A percentile compares a stretch with the other conserved stretches of the same genome.
Conservation (phyloP, 2,329 filamentous ascomycete genomes). For the Venturia pyrina region DNA sequence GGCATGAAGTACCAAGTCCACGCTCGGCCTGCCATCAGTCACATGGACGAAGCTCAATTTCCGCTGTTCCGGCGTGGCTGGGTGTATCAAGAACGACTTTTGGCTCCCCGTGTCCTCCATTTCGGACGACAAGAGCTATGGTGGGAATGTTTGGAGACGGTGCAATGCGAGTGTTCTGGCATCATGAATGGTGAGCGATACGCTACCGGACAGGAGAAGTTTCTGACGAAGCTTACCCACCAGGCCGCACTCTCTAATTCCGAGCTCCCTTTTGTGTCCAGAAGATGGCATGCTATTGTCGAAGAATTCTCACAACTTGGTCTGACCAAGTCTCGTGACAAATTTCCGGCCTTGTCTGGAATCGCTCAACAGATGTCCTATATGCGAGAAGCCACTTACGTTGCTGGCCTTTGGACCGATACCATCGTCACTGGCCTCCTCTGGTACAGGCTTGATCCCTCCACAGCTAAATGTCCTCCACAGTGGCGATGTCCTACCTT, state of each 20-base stretch:
- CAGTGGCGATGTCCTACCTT: slow-evolving; percentile 13
- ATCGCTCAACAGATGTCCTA: slow-evolving; percentile 9
- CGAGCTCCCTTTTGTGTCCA: not conserved
- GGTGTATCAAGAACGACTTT: slow-evolving; percentile 13
- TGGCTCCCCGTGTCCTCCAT: slow-evolving; percentile 12
- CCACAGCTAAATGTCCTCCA: not conserved
- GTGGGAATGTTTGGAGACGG: slow-evolving; percentile 12
- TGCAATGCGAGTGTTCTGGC: slow-evolving; percentile 8
- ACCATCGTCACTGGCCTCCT: slow-evolving; percentile 8
- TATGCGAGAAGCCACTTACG: not conserved
- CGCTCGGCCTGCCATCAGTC: slow-evolving; percentile 6
- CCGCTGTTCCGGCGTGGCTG: slow-evolving; percentile 12
- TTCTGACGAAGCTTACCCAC: slow-evolving; percentile 4
- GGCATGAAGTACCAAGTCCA: slow-evolving; percentile 7
- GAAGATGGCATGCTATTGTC: slow-evolving; percentile 10
- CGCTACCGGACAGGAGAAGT: slow-evolving; percentile 6
- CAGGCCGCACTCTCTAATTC: not conserved
- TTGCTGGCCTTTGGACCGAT: slow-evolving; percentile 11
- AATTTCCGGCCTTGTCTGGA: slow-evolving; percentile 12
- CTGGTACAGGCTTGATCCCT: slow-evolving; percentile 12
- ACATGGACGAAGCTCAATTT: slow-evolving; percentile 10
- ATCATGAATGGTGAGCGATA: slow-evolving; percentile 2
- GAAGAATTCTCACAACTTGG: slow-evolving; percentile 10
- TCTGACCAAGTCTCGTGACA: slow-evolving; percentile 9
- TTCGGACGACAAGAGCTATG: slow-evolving; percentile 9